Conservation (phyloP, 345 rosid species). For the Murraya koenigii region DNA sequence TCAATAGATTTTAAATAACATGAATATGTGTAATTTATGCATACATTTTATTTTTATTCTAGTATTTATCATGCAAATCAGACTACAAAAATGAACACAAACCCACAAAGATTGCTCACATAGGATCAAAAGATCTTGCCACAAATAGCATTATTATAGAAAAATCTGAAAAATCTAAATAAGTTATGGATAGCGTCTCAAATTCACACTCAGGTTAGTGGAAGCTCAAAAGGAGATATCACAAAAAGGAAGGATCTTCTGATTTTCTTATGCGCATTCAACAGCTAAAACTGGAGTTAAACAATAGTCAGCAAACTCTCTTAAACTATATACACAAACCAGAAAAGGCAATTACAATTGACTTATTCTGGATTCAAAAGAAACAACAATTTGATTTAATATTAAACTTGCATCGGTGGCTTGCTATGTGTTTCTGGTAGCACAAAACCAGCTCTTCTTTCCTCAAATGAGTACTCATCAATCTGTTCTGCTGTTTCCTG, state of each 20-base stretch:
- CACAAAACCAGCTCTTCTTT: slow-evolving; percentile 79
- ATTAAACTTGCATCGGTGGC: slow-evolving; percentile 46
- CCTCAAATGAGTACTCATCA: slow-evolving; percentile 91
- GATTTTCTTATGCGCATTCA: not conserved
- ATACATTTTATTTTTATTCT: too few relatives aligned
- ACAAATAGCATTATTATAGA: too few relatives aligned
- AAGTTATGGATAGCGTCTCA: not conserved
- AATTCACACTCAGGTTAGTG: not conserved
- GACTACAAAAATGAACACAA: too few relatives aligned
- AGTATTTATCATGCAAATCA: too few relatives aligned
- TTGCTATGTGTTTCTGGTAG: slow-evolving; percentile 39
- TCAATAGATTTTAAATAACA: too few relatives aligned
- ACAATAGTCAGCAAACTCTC: not conserved
- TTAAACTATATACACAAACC: slow-evolving; percentile 22
- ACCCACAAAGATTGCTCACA: too few relatives aligned
- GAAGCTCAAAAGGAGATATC: not conserved
- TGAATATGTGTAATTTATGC: too few relatives aligned
- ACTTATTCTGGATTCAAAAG: slow-evolving; percentile 28
- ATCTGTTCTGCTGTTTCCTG: slow-evolving; percentile 42
- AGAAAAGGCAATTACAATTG: slow-evolving; percentile 55
- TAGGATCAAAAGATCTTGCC: too few relatives aligned
- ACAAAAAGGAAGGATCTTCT: not conserved
- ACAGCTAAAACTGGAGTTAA: not conserved
- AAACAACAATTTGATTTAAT: slow-evolving; percentile 11
- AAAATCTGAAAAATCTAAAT: not conserved